Base-by-base conservation (phyloP, 352 stramenopile genomes). In the Phytophthora pisi region DNA sequence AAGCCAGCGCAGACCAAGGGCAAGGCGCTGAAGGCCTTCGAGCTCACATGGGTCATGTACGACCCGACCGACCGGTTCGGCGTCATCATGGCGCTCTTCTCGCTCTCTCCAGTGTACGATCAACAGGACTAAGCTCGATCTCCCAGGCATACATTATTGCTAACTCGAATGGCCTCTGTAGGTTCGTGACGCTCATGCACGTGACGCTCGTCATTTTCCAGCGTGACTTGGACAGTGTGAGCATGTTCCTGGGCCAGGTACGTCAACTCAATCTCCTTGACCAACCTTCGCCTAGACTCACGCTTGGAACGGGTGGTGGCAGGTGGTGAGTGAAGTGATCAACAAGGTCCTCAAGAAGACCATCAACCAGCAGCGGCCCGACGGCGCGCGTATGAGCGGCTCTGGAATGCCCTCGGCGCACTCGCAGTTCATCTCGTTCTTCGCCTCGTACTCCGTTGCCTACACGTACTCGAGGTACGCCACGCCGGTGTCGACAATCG, bases 181-280 rank as follows among this genome's bases (percentile, higher is more conserved):
- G 85, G 26, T 95, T 92, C 61, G 85, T 93, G 70, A 92, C 88
- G 70, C 82, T 95, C 72, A 95, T 92, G 84, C 88, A 92, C 63
- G 74, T 77, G 38, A 95, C 87, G 58, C 79, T 93, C 30, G 67
- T 95, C 43, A 70, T 79, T n/a, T 93, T 87, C 64, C 85, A 93
- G 79, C 83, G 87, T 46, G 87, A 95, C 64, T 66, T 95, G 47
- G 79, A 93, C 72, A 83, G 70, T 20, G 76, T 92, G 40, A 77
- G 71, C 20, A 79, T 92, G 67, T 74, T 93, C 24, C 47, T 89
- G 10, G 87, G 87, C 4, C 85, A 94, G 74, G 86, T 92, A 64
- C 16, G n/a, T 5, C 5, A 23, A 5, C 40, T 13, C 40, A 23
- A 46, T 7, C 36, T n/a, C 36, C 36, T 43, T 18, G 13, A 18